Evolutionary conservation across 495 filamentous ascomycete genomes (phyloP).

Genomic region (Cercophora newfieldiana): DNA sequence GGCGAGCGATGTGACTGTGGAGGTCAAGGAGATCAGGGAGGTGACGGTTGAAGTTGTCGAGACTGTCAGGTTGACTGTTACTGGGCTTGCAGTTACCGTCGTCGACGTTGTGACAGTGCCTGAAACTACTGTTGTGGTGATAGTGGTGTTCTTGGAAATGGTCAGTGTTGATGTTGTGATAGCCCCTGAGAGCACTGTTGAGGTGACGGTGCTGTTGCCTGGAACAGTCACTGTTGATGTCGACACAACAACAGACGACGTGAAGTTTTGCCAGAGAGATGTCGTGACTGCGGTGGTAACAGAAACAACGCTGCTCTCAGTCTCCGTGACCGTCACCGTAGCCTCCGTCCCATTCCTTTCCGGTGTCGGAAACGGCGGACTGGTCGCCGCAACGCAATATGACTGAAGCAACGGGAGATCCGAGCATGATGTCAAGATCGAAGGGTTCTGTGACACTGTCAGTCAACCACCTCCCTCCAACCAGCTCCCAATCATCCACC

Average conservation of each 20-base stretch:
- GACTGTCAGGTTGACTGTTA: neutral
- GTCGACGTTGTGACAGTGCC: neutral
- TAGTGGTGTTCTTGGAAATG: neutral
- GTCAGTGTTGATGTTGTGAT: neutral
- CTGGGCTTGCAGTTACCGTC: neutral
- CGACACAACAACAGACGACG: neutral
- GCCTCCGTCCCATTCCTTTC: neutral
- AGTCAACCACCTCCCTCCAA: neutral
- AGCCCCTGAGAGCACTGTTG: neutral
- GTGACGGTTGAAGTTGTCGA: neutral
- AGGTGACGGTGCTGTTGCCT: neutral
- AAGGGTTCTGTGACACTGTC: conserved; percentile 1
- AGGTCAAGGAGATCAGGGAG: neutral
- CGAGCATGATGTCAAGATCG: neutral
- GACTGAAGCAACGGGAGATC: neutral
- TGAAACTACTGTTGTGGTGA: neutral
- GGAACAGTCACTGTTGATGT: neutral
- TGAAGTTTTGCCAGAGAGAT: neutral
- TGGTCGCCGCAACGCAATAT: neutral
- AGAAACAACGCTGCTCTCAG: neutral
- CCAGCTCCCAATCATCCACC: no score
- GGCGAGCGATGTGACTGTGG: neutral
- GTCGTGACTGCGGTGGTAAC: neutral
- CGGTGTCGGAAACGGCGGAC: neutral
- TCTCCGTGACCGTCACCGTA: neutral